Base-by-base conservation (phyloP, 2,329 filamentous ascomycete genomes). In the Fusarium incarnatum region DNA sequence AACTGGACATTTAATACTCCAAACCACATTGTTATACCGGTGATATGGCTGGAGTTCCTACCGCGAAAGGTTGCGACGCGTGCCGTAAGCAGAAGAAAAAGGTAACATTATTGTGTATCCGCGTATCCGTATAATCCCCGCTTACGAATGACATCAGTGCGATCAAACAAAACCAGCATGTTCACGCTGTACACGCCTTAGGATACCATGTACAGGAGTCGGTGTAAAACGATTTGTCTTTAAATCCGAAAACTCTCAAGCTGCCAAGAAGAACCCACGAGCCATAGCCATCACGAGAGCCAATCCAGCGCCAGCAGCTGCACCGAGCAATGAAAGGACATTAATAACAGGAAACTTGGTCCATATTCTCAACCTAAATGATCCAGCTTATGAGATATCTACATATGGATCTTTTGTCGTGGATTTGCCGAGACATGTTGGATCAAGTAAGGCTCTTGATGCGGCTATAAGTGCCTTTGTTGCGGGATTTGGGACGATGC, bases 71-170 rank as follows among this genome's bases (percentile, higher is more conserved):
- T 1, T 67, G 64, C 20, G 50, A 62, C 28, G 45, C 46, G 0
- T 67, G 64, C 23, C 62, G 64, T 0, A 67, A 40, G 5, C 62
- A 62, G 4, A 67, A 67, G n/a, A 67, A 67, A 16, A 67, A 56
- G 50, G 64, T 62, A 40, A 4, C 34, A 13, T 12, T 11, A 12
- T 34, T 9, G 15, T 28, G 11, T 28, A 28, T 28, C 27, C 27
- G 27, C 27, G 27, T 28, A 28, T 28, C 27, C 27, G 2, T 2
- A 30, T 5, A 6, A 12, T n/a, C 8, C 11, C 3, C 2, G 6
- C 15, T n/a, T 13, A 27, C 46, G 22, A 20, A 30, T n/a, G 3
- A 28, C 5, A 15, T 15, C 9, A 71, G 68, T 71, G 68, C n/a
- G 68, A 71, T 28, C 54, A 71, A 30, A 10, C 20, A 5, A 54